These are phyloP conservation scores for Fusarium papillatum DNA, from an alignment of 2,329 filamentous ascomycete genomes.

Conservation along the genomic window DNA sequence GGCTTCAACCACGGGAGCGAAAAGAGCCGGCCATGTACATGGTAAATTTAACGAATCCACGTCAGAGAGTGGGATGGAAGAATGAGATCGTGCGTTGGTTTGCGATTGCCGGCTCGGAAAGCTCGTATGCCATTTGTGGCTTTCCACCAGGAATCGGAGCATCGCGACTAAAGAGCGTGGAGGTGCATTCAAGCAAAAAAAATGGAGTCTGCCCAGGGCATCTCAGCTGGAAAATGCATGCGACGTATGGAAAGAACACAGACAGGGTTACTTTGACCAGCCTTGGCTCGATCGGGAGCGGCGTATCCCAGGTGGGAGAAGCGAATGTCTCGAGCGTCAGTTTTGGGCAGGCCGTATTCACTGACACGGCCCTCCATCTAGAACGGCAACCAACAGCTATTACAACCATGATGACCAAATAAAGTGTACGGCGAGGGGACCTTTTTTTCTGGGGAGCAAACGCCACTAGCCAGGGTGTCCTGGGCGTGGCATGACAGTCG, in stretches of 20 bases:
- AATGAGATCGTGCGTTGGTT: neutral
- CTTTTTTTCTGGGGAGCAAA: neutral
- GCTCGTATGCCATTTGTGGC: neutral
- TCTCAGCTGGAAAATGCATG: neutral
- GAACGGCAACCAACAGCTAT: neutral
- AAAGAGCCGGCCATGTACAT: neutral
- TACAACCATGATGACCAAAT: neutral
- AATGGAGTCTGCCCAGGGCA: neutral
- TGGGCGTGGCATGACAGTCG: neutral
- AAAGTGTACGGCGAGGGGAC: neutral
- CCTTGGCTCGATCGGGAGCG: neutral
- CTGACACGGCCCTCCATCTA: neutral
- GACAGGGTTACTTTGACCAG: neutral
- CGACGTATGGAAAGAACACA: neutral
- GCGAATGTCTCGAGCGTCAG: neutral
- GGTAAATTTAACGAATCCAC: neutral
- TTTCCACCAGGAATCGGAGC: neutral
- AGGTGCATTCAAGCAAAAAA: neutral
- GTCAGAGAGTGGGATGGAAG: neutral
- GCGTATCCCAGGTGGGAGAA: neutral
- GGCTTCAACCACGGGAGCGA: neutral
- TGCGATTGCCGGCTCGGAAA: neutral
- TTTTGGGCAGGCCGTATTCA: conserved; percentile 3
- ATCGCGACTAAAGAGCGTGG: neutral
- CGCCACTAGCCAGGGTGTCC: neutral